Percentiles rank a stretch among this genome's conserved stretches.
These are phyloP conservation scores for Brassica balearica DNA, from an alignment of 441 rosid genomes.

Conservation along the genomic window DNA sequence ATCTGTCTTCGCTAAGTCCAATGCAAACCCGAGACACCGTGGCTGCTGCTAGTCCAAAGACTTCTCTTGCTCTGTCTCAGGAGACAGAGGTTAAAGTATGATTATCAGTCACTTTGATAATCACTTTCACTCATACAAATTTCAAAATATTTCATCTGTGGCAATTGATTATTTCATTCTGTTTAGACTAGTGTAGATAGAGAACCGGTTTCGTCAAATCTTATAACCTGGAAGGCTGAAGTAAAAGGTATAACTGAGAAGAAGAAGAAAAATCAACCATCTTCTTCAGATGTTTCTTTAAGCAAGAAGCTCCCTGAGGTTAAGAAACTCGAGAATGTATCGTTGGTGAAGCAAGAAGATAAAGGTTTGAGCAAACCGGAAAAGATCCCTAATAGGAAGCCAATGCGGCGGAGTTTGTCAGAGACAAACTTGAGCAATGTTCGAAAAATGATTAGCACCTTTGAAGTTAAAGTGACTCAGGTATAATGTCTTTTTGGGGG, in stretches of 20 bases:
- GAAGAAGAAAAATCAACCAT: slow-evolving; percentile 31
- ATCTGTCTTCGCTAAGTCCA: slow-evolving; percentile 53
- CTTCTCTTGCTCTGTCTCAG: slow-evolving; percentile 26
- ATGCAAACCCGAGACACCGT: slow-evolving; percentile 40
- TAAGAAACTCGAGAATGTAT: slow-evolving; percentile 4
- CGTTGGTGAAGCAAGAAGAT: slow-evolving; percentile 28
- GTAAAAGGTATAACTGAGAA: slow-evolving; percentile 19
- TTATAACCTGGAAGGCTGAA: slow-evolving; percentile 34
- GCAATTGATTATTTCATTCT: slow-evolving; percentile 16
- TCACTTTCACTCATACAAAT: slow-evolving; percentile 30
- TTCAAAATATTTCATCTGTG: slow-evolving; percentile 9
- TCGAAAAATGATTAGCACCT: slow-evolving; percentile 68
- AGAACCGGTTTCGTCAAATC: slow-evolving; percentile 25
- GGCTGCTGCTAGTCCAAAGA: slow-evolving; percentile 23
- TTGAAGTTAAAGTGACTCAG: slow-evolving; percentile 57
- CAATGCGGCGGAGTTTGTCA: slow-evolving; percentile 42
- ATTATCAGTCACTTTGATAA: slow-evolving; percentile 1
- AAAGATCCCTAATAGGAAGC: slow-evolving; percentile 20
- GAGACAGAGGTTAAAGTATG: slow-evolving; percentile 40
- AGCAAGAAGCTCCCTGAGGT: slow-evolving; percentile 32
- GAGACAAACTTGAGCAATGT: slow-evolving; percentile 66
- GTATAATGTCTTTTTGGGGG: slow-evolving; percentile 38
- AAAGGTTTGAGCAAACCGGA: slow-evolving; percentile 19
- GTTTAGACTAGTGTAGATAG: slow-evolving; percentile 28
- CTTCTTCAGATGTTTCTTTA: slow-evolving; percentile 37